Evolutionary conservation across 225 moss, liverwort and hornwort species (phyloP), one percentile per base, ranked within the genome.

Genomic region (Antitrichia curtipendula): DNA sequence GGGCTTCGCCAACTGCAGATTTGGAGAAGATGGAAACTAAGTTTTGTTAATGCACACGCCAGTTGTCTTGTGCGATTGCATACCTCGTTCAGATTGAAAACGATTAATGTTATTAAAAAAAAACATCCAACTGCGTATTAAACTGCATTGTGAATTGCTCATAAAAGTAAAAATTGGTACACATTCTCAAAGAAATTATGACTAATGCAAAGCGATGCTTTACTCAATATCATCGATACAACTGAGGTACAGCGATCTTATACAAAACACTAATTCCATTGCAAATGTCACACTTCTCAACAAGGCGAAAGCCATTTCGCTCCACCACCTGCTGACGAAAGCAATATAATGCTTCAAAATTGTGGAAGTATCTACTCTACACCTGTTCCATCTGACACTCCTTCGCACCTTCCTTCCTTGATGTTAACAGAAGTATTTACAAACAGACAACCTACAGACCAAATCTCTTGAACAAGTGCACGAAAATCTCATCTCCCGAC

Each of bases 401-500:
- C 8, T 43, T 25, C 24, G 47, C 64, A 65, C 75, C 65, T 61
- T 61, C 34, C 54, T 61, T 69, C 49, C 57, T 60, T n/a, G 59
- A 54, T 49, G 59, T 16, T 59, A 40, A 36, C 56, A 64, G 76
- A 57, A 45, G 70, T 72, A 89, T 72, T 21, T 82, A 87, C 83
- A 85, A 24, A 75, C 2, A 16, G 2, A 0, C 34, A 58, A 13
- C 10, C 84, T 89, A 94, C 87, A 90, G 75, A 6, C 94, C 91
- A 4, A 94, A 78, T 69, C 86, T 86, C 88, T 92, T 94, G 78
- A 91, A 90, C 70, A 75, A 31, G 13, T 95, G 94, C 72, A 27
- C 92, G 24, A 96, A 94, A 32, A 96, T 91, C 11, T 95, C 90
- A 52, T 95, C 89, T 53, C 94, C 95, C 2, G 93, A 93, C 20